Percentiles rank a stretch among this genome's conserved stretches.
These are phyloP conservation scores for Lipomyces mesembrius DNA, from an alignment of 805 yeast species.

Conservation along the genomic window DNA sequence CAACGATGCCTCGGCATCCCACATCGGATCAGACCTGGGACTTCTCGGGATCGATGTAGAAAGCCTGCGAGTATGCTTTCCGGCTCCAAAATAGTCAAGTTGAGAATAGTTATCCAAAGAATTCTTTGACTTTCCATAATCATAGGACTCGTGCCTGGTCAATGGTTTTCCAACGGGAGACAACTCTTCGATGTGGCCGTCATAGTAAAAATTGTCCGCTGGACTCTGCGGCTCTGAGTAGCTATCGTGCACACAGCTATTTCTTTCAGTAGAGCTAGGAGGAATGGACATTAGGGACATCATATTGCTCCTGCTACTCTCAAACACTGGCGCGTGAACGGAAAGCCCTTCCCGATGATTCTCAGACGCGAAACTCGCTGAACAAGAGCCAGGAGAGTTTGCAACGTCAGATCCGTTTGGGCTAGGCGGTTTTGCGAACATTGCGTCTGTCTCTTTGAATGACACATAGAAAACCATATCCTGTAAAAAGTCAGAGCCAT, in stretches of 20 bases:
- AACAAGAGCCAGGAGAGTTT: neutral
- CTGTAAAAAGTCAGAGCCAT: conserved; percentile 8
- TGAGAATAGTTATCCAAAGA: conserved; percentile 8
- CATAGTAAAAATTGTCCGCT: conserved; percentile 13
- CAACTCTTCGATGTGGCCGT: conserved; percentile 4
- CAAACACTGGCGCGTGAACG: conserved; percentile 31
- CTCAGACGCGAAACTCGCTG: conserved; percentile 3
- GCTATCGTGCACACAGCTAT: conserved; percentile 12
- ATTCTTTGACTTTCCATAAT: conserved; percentile 8
- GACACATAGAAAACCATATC: conserved; percentile 29
- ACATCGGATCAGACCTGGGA: conserved; percentile 13
- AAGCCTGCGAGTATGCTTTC: conserved; percentile 8
- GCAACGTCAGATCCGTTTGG: neutral
- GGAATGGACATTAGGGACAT: neutral
- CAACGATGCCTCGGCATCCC: conserved; percentile 32
- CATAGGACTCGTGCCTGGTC: conserved; percentile 16
- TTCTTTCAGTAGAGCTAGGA: neutral
- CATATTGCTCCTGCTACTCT: conserved; percentile 11
- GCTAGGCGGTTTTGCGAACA: conserved; percentile 3
- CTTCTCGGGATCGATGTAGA: conserved; percentile 11
- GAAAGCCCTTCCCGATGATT: conserved; percentile 22
- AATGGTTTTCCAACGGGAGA: neutral
- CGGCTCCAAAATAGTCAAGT: conserved; percentile 17
- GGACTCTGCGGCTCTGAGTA: conserved; percentile 28
- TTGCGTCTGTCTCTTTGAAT: conserved; percentile 5